Conservation (phyloP, 352 stramenopile species). For the Plasmopara muralis region DNA sequence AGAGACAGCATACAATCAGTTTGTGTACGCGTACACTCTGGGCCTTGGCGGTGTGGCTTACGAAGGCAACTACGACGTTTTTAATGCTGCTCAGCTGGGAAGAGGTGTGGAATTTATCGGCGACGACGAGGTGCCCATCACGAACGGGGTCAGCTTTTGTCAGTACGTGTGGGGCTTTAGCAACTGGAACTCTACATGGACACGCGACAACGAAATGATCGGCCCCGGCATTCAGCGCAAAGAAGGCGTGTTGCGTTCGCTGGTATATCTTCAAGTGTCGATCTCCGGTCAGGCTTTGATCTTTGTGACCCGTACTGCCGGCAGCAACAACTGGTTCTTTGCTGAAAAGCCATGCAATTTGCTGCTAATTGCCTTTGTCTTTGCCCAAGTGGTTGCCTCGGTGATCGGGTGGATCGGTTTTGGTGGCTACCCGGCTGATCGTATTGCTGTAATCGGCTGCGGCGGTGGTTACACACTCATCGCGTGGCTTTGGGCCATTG, state of each 20-base stretch:
- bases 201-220: slow-evolving; percentile 50
- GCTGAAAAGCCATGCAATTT: slow-evolving; percentile 57
- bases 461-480: slow-evolving; percentile 57
- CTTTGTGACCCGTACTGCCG: slow-evolving; percentile 65
- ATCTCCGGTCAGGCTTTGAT: slow-evolving; percentile 71
- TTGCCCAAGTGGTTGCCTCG: slow-evolving; percentile 58
- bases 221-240: slow-evolving; percentile 61
- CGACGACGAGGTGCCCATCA: slow-evolving; percentile 50
- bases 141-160: slow-evolving; percentile 60
- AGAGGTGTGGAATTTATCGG: slow-evolving; percentile 50
- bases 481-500: slow-evolving; percentile 57
- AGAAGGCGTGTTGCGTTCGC: slow-evolving; percentile 53
- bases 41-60: slow-evolving; percentile 24
- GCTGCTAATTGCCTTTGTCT: slow-evolving; percentile 59
- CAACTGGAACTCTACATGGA: slow-evolving; percentile 73
- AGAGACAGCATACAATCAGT: slow-evolving; percentile 47
- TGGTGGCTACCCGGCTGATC: slow-evolving; percentile 53
- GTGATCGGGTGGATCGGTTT: slow-evolving; percentile 65
- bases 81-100: slow-evolving; percentile 35
- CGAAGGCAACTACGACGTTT: slow-evolving; percentile 33
- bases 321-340: slow-evolving; percentile 76
- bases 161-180: slow-evolving; percentile 58
- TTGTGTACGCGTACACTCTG: slow-evolving; percentile 50
- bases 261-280: slow-evolving; percentile 68
- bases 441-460: slow-evolving; percentile 59